Percentiles rank a stretch among this genome's conserved stretches.
These are phyloP conservation scores for Hysterium pulicare DNA, from an alignment of 2,329 filamentous ascomycete species.

Conservation along the genomic window DNA sequence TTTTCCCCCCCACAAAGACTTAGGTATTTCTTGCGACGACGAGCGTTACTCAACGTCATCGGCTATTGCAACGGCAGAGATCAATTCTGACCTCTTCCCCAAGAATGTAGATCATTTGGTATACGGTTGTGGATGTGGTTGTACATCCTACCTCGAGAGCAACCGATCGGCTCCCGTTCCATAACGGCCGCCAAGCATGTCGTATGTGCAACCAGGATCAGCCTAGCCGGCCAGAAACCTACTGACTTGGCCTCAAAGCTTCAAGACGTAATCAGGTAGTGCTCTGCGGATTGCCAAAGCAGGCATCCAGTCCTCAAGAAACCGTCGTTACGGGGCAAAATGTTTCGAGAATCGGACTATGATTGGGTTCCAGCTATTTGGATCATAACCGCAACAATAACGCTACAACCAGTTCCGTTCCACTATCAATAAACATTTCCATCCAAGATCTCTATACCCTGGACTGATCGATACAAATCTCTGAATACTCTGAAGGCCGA, in stretches of 20 bases:
- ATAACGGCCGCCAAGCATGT: not conserved
- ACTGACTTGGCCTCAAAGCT: too few relatives aligned
- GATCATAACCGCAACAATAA: too few relatives aligned
- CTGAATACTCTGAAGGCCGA: too few relatives aligned
- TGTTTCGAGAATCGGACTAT: not conserved
- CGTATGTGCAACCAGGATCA: not conserved
- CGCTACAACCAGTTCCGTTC: too few relatives aligned
- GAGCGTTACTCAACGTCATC: slow-evolving; percentile 15
- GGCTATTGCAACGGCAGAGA: slow-evolving; percentile 2
- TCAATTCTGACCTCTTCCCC: not conserved
- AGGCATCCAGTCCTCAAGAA: not conserved
- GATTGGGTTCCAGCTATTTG: slow-evolving; percentile 1
- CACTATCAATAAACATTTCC: too few relatives aligned
- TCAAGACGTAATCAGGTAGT: not conserved
- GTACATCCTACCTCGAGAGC: not conserved
- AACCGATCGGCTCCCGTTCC: not conserved
- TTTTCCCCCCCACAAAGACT: slow-evolving; percentile 6
- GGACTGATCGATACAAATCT: too few relatives aligned
- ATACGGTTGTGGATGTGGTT: not conserved
- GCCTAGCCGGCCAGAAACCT: not conserved
- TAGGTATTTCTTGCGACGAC: slow-evolving; percentile 8
- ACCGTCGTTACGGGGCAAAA: not conserved
- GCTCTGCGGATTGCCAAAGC: not conserved
- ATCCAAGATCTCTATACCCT: too few relatives aligned
- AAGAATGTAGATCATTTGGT: not conserved